These are phyloP conservation scores for Murraya koenigii DNA, from an alignment of 345 rosid species.

Conservation along the genomic window DNA sequence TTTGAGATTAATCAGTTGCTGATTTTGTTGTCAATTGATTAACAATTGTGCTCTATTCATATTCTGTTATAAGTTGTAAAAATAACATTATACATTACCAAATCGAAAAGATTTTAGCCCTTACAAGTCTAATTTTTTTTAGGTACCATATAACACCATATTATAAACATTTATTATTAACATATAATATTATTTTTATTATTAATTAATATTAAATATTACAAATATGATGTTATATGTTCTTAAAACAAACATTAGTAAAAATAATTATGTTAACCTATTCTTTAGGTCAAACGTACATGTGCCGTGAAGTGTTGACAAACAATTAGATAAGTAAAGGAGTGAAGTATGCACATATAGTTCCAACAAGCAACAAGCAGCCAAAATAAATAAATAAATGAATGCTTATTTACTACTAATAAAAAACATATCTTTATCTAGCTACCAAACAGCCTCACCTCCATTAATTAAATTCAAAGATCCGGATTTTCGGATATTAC, in stretches of 20 bases:
- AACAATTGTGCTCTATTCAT: not conserved
- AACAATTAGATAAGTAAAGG: not conserved
- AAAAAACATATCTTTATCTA: not conserved
- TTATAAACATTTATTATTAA: too few species aligned
- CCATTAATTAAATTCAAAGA: not conserved
- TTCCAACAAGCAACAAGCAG: not conserved
- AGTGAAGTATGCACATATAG: too few species aligned
- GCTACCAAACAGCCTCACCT: not conserved
- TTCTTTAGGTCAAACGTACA: too few species aligned
- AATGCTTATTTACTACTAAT: too few species aligned
- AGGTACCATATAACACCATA: not conserved
- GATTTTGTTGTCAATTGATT: not conserved
- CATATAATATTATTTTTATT: not conserved
- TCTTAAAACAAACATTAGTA: too few species aligned
- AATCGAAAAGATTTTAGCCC: too few species aligned
- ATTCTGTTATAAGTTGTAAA: not conserved
- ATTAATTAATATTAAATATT: not conserved
- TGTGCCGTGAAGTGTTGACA: not conserved
- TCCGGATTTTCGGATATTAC: not conserved
- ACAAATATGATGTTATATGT: not conserved
- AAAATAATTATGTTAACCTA: too few species aligned
- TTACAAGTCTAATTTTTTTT: too few species aligned
- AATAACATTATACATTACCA: too few species aligned
- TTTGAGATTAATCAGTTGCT: not conserved
- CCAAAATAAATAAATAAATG: too few species aligned